phyloP scores from a whole-genome alignment of 1,139 yeast genomes.

The Taphrina wiesneri region DNA sequence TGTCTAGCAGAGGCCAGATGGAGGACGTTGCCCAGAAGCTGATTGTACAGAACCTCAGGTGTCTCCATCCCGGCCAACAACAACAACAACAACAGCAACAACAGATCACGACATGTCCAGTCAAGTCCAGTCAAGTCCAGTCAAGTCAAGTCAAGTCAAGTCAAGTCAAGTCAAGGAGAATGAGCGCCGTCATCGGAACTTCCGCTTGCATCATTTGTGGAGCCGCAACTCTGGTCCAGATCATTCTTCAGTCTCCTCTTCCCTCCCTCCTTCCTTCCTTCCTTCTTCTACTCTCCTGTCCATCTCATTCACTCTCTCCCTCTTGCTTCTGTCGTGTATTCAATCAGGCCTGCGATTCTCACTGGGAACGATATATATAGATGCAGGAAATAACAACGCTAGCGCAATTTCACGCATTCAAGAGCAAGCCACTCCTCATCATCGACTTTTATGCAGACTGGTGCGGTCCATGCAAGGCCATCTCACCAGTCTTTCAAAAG shows the following conservation, averaged over 20 bases:
- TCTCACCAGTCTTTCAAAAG: constrained; percentile 75
- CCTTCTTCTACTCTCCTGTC: not conserved
- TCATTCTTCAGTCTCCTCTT: not conserved
- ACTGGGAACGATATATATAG: not conserved
- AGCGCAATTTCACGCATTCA: constrained; percentile 9
- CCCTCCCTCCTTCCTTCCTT: too few species aligned
- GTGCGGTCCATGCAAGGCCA: constrained; percentile 89
- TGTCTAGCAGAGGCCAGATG: not conserved
- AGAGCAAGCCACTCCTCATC: constrained; percentile 51
- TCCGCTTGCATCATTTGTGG: too few species aligned
- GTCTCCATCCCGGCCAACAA: not conserved
- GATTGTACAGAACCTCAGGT: not conserved
- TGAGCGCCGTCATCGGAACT: too few species aligned
- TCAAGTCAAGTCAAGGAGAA: too few species aligned
- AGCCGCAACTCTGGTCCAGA: not conserved
- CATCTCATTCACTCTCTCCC: too few species aligned
- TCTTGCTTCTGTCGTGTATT: too few species aligned
- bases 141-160: too few species aligned
- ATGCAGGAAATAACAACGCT: constrained; percentile 24
- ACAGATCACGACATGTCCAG: too few species aligned
- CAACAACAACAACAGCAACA: too few species aligned
- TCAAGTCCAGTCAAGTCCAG: too few species aligned
- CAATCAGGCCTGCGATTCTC: not conserved
- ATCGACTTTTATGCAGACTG: constrained; percentile 45
- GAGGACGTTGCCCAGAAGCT: not conserved